Percentiles rank a stretch among this genome's conserved stretches.
Evolutionary conservation across 768 basidiomycete genomes (phyloP).

Genomic region (Clitopilus passeckerianus): DNA sequence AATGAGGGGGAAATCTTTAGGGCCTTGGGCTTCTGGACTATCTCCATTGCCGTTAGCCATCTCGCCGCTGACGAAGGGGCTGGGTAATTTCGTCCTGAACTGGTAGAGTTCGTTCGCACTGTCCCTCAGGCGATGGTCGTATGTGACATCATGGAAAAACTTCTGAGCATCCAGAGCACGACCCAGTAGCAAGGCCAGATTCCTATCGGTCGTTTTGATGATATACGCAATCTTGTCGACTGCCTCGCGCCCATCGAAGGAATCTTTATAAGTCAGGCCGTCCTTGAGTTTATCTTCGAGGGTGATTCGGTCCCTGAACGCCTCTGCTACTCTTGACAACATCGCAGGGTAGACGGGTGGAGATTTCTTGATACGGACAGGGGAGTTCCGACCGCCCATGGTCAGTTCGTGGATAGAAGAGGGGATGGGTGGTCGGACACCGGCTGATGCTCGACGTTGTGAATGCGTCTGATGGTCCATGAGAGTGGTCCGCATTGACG

Average conservation of each 20-base stretch:
- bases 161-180: constrained; percentile 96
- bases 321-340: constrained; percentile 90
- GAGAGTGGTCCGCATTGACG: constrained; percentile 30
- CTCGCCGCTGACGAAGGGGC: constrained; percentile 82
- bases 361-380: constrained; percentile 45
- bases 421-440: constrained; percentile 21
- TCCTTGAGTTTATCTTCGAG: constrained; percentile 86
- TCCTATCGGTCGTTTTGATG: constrained; percentile 97
- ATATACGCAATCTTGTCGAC: constrained; percentile 97
- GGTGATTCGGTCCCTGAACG: constrained; percentile 79
- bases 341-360: constrained; percentile 94
- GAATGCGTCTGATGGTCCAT: constrained; percentile 8
- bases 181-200: constrained; percentile 91
- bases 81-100: constrained; percentile 78
- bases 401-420: constrained; percentile 24
- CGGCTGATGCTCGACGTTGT: background rate
- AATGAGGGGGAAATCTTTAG: constrained; percentile 5
- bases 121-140: constrained; percentile 93
- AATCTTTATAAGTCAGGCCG: constrained; percentile 91
- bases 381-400: constrained; percentile 29
- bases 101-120: constrained; percentile 88
- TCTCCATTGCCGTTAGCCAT: constrained; percentile 33
- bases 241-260: constrained; percentile 95
- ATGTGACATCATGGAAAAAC: constrained; percentile 99
- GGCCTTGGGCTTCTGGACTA: constrained; percentile 13